Conservation (phyloP, 176 grass and related monocot species). For the Coix lacrymajobi region DNA sequence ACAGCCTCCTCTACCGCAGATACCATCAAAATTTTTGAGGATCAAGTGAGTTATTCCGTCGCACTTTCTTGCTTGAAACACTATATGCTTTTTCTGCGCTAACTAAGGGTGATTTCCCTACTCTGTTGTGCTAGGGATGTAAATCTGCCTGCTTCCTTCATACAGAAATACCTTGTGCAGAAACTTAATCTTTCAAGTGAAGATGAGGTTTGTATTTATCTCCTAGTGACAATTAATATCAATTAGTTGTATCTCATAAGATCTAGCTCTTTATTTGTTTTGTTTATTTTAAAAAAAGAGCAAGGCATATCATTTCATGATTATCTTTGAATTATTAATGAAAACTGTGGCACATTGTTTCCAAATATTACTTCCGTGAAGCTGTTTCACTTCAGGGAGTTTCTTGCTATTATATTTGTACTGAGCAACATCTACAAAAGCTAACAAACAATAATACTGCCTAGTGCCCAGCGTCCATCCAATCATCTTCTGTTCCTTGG, state of each 20-base stretch:
- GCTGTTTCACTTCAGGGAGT: neutral
- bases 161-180: constrained; percentile 55
- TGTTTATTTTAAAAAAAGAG: neutral
- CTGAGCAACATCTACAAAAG: neutral
- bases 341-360: neutral
- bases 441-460: neutral
- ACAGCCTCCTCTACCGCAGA: constrained; percentile 50
- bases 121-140: constrained; percentile 33
- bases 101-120: constrained; percentile 3
- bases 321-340: neutral
- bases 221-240: neutral
- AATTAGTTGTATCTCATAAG: neutral
- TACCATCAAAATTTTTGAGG: constrained; percentile 61
- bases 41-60: constrained; percentile 53
- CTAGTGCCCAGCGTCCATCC: neutral
- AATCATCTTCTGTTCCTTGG: neutral
- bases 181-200: constrained; percentile 53
- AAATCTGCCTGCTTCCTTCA: constrained; percentile 49
- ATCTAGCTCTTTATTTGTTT: neutral
- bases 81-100: neutral
- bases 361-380: neutral
- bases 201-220: constrained; percentile 40
- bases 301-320: neutral
- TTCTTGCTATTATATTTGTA: constrained; percentile 4
- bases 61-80: constrained; percentile 13